Evolutionary conservation across 805 yeast genomes (phyloP).

Genomic region (Candida manassasensis): DNA sequence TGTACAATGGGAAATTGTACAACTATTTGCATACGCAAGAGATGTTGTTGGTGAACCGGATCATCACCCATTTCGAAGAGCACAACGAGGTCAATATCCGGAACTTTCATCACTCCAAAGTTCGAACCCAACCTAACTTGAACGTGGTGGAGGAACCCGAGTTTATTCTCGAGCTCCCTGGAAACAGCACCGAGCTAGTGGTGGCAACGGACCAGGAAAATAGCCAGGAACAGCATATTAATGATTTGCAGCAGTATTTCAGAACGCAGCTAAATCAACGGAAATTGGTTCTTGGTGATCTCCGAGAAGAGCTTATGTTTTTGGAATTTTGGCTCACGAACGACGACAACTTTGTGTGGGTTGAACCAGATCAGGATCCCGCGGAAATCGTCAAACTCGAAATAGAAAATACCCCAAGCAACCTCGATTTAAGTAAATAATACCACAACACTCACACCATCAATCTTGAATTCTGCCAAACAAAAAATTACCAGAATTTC

Average conservation of each 20-base stretch:
- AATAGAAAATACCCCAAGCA: slow-evolving; percentile 9
- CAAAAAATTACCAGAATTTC: no score
- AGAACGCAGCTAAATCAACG: slow-evolving; percentile 20
- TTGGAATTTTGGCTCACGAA: slow-evolving; percentile 34
- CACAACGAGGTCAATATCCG: slow-evolving; percentile 35
- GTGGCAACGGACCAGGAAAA: not conserved
- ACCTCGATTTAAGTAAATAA: no score
- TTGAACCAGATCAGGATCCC: slow-evolving; percentile 45
- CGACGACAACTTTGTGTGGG: slow-evolving; percentile 38
- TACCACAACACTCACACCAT: no score
- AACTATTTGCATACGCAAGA: slow-evolving; percentile 29
- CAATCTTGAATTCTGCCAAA: no score
- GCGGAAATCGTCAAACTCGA: slow-evolving; percentile 27
- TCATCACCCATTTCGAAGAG: slow-evolving; percentile 40
- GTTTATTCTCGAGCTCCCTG: slow-evolving; percentile 21
- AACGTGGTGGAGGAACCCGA: slow-evolving; percentile 16
- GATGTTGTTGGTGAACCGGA: slow-evolving; percentile 25
- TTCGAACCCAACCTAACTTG: slow-evolving; percentile 16
- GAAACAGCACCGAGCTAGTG: slow-evolving; percentile 1
- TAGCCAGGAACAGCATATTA: slow-evolving; percentile 5
- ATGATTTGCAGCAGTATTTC: slow-evolving; percentile 15
- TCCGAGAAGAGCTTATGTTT: slow-evolving; percentile 31
- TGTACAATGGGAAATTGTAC: slow-evolving; percentile 22
- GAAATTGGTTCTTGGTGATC: slow-evolving; percentile 33
- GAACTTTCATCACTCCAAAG: slow-evolving; percentile 34